These are phyloP conservation scores for Gynandropsis gynandra DNA, from an alignment of 345 rosid genomes.

Conservation along the genomic window DNA sequence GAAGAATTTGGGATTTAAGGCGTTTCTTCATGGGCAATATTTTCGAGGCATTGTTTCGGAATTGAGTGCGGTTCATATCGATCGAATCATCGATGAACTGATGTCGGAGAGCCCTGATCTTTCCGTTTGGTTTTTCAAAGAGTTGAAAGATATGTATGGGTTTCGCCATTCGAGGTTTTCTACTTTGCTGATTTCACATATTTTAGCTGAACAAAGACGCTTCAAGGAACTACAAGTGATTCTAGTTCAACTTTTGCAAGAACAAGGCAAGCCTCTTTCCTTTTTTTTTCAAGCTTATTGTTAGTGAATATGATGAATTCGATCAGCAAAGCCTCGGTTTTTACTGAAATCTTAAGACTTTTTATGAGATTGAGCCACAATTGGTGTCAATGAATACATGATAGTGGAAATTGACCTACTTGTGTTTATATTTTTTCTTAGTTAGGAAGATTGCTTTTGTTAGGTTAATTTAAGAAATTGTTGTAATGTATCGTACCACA, in stretches of 20 bases:
- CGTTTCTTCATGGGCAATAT: constrained; percentile 29
- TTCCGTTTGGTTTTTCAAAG: constrained; percentile 44
- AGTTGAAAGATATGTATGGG: constrained; percentile 41
- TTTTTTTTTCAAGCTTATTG: not conserved
- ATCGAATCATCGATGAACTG: constrained; percentile 37
- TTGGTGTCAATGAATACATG: not conserved
- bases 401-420: not conserved
- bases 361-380: not conserved
- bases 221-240: constrained; percentile 43
- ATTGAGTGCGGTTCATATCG: constrained; percentile 42
- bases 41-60: constrained; percentile 31
- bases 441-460: not conserved
- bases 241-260: constrained; percentile 44
- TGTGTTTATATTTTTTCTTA: not conserved
- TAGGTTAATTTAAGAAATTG: not conserved
- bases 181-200: constrained; percentile 43
- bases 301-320: no score
- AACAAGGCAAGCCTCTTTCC: constrained; percentile 42
- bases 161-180: constrained; percentile 53
- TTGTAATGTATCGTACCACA: no score
- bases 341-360: not conserved
- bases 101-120: constrained; percentile 38
- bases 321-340: not conserved
- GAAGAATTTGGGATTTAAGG: constrained; percentile 37
- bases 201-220: constrained; percentile 41